These are phyloP conservation scores for Neurospora sp. DNA, from an alignment of 495 filamentous ascomycete genomes.

Conservation along the genomic window DNA sequence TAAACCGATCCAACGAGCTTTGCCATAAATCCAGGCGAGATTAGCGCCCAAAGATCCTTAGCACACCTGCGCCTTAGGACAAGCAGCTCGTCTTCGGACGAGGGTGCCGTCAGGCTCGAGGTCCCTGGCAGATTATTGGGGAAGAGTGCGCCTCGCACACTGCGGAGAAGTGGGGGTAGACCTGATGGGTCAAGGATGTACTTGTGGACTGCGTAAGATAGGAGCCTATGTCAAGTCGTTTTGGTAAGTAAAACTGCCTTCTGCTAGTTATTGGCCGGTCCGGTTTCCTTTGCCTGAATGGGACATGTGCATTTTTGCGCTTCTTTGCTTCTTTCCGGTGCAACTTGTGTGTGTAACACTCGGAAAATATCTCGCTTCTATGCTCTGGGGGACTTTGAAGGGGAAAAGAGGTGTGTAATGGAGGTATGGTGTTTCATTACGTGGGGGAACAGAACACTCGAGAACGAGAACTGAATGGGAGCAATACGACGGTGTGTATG, in stretches of 20 bases:
- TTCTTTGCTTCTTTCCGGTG: not conserved
- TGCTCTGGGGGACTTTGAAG: not conserved
- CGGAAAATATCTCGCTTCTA: not conserved
- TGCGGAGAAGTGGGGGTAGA: constrained; percentile 64
- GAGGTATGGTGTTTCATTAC: constrained; percentile 11
- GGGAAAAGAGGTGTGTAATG: constrained; percentile 5
- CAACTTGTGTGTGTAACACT: not conserved
- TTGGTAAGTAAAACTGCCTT: not conserved
- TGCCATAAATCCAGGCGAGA: constrained; percentile 27
- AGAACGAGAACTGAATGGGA: not conserved
- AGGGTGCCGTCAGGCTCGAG: constrained; percentile 35
- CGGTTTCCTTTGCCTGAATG: not conserved
- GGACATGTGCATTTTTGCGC: not conserved
- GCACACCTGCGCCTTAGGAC: constrained; percentile 43
- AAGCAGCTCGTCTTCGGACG: constrained; percentile 35
- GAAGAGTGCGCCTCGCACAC: constrained; percentile 63
- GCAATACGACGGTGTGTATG: constrained; percentile 3
- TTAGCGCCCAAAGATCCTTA: constrained; percentile 37
- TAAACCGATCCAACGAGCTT: constrained; percentile 37
- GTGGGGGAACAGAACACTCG: constrained; percentile 13
- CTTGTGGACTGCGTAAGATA: constrained; percentile 58
- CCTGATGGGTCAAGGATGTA: constrained; percentile 55
- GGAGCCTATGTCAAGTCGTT: constrained; percentile 42
- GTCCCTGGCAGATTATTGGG: constrained; percentile 58
- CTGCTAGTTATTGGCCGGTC: not conserved